Percentiles rank a stretch among this genome's conserved stretches.
Conservation (phyloP, 2,329 filamentous ascomycete genomes). For the Teratosphaeria gauchensis region DNA sequence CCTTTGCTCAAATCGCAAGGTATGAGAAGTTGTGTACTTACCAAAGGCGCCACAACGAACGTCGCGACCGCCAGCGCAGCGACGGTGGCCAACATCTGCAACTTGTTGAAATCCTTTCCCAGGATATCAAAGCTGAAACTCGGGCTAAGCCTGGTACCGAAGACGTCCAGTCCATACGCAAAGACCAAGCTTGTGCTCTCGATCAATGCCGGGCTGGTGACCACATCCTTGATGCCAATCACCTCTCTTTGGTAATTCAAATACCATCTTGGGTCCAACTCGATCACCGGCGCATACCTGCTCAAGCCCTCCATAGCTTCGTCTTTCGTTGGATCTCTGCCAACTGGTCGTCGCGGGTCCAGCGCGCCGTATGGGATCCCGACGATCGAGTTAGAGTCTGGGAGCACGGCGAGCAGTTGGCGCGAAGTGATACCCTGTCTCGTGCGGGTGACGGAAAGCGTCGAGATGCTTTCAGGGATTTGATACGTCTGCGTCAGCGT, state of each 20-base stretch:
- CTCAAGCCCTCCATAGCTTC: constrained; percentile 78
- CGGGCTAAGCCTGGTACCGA: constrained; percentile 76
- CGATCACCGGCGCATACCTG: constrained; percentile 65
- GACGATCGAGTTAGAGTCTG: constrained; percentile 62
- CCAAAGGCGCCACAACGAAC: constrained; percentile 70
- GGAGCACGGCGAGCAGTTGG: constrained; percentile 69
- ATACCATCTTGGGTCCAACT: constrained; percentile 72
- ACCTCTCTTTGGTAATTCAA: constrained; percentile 78
- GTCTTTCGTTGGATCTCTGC: constrained; percentile 66
- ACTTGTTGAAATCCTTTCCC: constrained; percentile 86
- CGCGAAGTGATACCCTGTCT: constrained; percentile 83
- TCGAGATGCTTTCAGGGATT: constrained; percentile 66
- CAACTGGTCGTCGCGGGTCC: constrained; percentile 78
- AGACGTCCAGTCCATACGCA: constrained; percentile 80
- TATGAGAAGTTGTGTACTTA: constrained; percentile 33
- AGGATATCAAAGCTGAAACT: constrained; percentile 86
- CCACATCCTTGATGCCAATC: constrained; percentile 61
- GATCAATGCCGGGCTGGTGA: constrained; percentile 66
- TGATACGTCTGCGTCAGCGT: constrained; percentile 74
- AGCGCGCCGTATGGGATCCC: constrained; percentile 70
- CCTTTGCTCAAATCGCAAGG: neutral
- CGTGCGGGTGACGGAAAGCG: constrained; percentile 77
- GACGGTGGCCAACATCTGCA: constrained; percentile 75
- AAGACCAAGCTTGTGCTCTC: constrained; percentile 90
- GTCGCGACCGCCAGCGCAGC: constrained; percentile 70